These are phyloP conservation scores for Geranium incanum DNA, from an alignment of 441 rosid genomes.

Conservation along the genomic window DNA sequence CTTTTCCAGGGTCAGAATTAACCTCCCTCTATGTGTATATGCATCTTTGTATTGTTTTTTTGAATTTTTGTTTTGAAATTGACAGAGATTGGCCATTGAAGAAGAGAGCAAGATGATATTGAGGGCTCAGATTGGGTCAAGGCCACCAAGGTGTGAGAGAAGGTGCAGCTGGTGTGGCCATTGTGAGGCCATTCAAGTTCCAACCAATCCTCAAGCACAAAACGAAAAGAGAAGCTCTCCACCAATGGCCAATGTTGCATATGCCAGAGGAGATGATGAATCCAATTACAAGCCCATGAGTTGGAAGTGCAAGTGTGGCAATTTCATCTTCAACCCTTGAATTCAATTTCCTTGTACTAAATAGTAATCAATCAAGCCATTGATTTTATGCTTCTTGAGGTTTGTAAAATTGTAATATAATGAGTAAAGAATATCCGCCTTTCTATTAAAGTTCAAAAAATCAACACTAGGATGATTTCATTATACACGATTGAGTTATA, in stretches of 20 bases:
- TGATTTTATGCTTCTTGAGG: background rate
- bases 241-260: slow-evolving; percentile 6
- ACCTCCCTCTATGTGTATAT: background rate
- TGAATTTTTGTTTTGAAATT: background rate
- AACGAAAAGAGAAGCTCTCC: background rate
- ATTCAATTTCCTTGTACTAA: too few species aligned
- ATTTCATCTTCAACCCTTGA: slow-evolving; percentile 24
- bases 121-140: slow-evolving; percentile 19
- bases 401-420: too few species aligned
- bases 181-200: slow-evolving; percentile 25
- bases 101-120: slow-evolving; percentile 7
- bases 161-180: slow-evolving; percentile 22
- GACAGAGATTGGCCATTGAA: background rate
- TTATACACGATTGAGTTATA: too few species aligned
- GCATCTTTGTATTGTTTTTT: too few species aligned
- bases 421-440: too few species aligned
- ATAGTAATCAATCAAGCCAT: background rate
- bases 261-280: slow-evolving; percentile 12
- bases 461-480: too few species aligned
- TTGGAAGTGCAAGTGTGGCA: slow-evolving; percentile 26
- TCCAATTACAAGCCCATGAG: slow-evolving; percentile 26
- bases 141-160: slow-evolving; percentile 22
- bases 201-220: slow-evolving; percentile 17
- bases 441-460: too few species aligned
- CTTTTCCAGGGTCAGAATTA: background rate